Conservation (phyloP, 2,329 filamentous ascomycete genomes). For the Scopulariopsis brevicaulis region DNA sequence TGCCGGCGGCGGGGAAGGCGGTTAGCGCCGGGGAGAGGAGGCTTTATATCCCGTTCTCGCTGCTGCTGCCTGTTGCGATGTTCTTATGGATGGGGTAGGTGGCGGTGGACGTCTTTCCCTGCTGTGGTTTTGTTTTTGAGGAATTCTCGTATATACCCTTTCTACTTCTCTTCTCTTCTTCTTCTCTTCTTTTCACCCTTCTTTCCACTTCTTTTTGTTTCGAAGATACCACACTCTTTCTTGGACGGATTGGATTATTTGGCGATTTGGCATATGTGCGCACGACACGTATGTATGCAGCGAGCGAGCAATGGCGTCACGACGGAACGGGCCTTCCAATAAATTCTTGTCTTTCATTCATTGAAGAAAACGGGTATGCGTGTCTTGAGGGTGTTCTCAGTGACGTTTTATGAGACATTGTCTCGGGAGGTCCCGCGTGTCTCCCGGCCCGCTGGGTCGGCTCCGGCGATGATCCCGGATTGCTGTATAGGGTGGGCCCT, state of each 20-base stretch:
- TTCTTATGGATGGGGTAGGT: not conserved
- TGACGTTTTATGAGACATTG: not conserved
- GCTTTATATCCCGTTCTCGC: not conserved
- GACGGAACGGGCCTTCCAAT: not conserved
- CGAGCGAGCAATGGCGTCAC: not conserved
- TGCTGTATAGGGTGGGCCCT: not conserved
- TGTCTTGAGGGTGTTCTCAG: not conserved
- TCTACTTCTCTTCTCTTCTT: not conserved
- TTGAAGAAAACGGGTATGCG: not conserved
- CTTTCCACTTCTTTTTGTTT: not conserved
- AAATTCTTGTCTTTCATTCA: not conserved
- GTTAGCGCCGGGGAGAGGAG: slow-evolving; percentile 1
- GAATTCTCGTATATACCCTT: slow-evolving; percentile 3
- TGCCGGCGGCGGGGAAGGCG: not conserved
- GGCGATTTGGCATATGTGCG: not conserved
- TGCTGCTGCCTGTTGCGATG: not conserved
- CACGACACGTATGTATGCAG: not conserved
- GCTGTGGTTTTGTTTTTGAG: not conserved
- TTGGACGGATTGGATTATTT: not conserved
- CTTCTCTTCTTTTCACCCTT: not conserved
- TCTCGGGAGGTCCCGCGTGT: not conserved
- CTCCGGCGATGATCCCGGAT: not conserved
- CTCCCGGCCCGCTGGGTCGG: not conserved
- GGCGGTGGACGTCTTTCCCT: not conserved
- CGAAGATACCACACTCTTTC: not conserved